Percentiles rank a stretch among this genome's conserved stretches.
phyloP scores from a whole-genome alignment of 768 basidiomycete genomes.

The Suillus weaverae region DNA sequence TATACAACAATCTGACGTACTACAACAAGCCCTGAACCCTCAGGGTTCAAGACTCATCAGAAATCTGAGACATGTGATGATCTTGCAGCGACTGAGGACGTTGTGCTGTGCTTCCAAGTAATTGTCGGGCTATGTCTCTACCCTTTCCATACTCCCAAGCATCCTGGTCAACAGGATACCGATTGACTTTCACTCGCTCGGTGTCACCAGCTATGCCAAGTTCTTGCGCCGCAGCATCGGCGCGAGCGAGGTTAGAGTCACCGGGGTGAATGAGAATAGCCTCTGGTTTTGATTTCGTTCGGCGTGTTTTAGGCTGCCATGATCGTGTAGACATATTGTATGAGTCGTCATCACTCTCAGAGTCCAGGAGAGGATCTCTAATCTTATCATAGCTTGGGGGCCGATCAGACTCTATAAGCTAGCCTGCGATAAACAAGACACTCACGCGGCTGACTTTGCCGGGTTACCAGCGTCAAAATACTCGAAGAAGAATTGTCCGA shows the following conservation, averaged over 20 bases:
- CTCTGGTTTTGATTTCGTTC: conserved; percentile 56
- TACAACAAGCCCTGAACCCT: background rate
- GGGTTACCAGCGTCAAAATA: conserved; percentile 20
- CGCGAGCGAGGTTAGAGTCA: conserved; percentile 64
- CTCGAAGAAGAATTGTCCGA: conserved; percentile 58
- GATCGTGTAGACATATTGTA: conserved; percentile 7
- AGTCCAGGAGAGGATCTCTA: conserved; percentile 25
- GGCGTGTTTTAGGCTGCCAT: conserved; percentile 32
- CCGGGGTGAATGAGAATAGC: conserved; percentile 62
- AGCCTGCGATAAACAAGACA: background rate
- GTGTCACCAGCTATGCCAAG: conserved; percentile 52
- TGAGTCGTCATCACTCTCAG: conserved; percentile 3
- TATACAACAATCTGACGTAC: conserved; percentile 3
- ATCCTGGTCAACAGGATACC: conserved; percentile 35
- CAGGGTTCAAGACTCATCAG: background rate
- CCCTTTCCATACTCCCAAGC: conserved; percentile 56
- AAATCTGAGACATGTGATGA: background rate
- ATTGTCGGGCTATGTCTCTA: conserved; percentile 46
- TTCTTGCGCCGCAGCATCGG: conserved; percentile 59
- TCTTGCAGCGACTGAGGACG: conserved; percentile 4
- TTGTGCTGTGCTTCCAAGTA: conserved; percentile 34
- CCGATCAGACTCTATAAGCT: background rate
- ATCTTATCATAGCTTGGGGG: conserved; percentile 17
- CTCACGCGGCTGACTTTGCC: background rate
- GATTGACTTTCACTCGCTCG: conserved; percentile 44